Evolutionary conservation across 768 basidiomycete species (phyloP).

Genomic region (Lactarius trivialis): DNA sequence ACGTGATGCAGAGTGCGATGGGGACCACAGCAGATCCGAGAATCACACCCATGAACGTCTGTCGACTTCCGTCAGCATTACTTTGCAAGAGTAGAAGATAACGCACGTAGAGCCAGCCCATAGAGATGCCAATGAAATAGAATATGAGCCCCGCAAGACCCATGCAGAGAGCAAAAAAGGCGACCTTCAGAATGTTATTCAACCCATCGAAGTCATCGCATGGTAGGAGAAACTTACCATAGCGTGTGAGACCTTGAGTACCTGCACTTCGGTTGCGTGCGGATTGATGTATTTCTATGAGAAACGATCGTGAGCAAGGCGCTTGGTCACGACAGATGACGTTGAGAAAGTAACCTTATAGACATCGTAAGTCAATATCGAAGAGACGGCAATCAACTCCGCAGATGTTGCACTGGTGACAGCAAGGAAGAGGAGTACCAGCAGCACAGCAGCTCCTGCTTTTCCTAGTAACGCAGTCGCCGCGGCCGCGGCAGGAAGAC

Average conservation of each 20-base stretch:
- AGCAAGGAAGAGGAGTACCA: slow-evolving; percentile 79
- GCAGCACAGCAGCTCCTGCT: slow-evolving; percentile 68
- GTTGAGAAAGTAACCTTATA: slow-evolving; percentile 48
- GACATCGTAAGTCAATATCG: slow-evolving; percentile 76
- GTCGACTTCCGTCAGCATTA: background rate
- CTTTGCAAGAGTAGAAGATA: background rate
- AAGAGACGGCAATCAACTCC: slow-evolving; percentile 87
- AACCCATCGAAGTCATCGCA: background rate
- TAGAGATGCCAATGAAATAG: slow-evolving; percentile 83
- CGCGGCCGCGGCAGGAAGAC: slow-evolving; percentile 78
- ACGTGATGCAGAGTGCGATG: slow-evolving; percentile 79
- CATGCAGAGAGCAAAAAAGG: slow-evolving; percentile 67
- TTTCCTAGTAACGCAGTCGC: slow-evolving; percentile 77
- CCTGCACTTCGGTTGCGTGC: slow-evolving; percentile 64
- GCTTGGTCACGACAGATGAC: background rate
- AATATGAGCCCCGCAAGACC: slow-evolving; percentile 81
- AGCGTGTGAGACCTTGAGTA: slow-evolving; percentile 60
- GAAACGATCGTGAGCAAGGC: background rate
- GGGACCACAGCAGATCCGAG: slow-evolving; percentile 82
- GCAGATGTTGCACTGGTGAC: slow-evolving; percentile 83
- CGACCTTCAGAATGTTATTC: slow-evolving; percentile 39
- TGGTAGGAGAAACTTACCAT: slow-evolving; percentile 38
- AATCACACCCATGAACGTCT: slow-evolving; percentile 87
- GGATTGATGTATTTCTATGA: slow-evolving; percentile 73
- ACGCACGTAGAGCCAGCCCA: slow-evolving; percentile 90